These are phyloP conservation scores for Clathrospora elynae DNA, from an alignment of 2,329 filamentous ascomycete species.

Conservation along the genomic window DNA sequence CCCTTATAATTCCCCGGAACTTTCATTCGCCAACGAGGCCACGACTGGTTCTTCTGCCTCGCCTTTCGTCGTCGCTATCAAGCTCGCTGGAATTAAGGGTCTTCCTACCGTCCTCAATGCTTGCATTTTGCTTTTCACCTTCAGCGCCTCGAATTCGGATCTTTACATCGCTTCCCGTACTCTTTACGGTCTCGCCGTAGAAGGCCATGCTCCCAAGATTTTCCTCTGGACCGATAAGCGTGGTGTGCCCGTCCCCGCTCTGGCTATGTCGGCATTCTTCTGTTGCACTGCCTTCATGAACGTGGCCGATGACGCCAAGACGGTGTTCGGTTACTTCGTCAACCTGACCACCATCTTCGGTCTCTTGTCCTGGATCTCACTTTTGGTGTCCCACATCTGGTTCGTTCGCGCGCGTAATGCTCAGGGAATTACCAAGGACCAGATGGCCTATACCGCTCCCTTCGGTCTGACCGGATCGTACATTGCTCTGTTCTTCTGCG, in stretches of 20 bases:
- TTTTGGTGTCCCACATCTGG: constrained; percentile 56
- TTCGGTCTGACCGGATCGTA: constrained; percentile 73
- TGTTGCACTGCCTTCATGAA: constrained; percentile 69
- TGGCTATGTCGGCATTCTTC: constrained; percentile 65
- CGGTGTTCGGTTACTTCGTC: constrained; percentile 56
- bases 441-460: constrained; percentile 66
- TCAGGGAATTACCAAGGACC: constrained; percentile 52
- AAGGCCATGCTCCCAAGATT: constrained; percentile 73
- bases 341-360: constrained; percentile 52
- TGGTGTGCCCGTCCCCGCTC: constrained; percentile 71
- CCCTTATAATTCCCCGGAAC: constrained; percentile 67
- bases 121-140: constrained; percentile 76
- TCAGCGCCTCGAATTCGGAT: constrained; percentile 78
- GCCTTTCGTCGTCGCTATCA: constrained; percentile 77
- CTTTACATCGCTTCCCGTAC: constrained; percentile 75
- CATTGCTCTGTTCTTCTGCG: constrained; percentile 70
- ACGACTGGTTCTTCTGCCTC: constrained; percentile 61
- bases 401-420: constrained; percentile 54
- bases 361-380: constrained; percentile 56
- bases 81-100: constrained; percentile 64
- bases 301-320: constrained; percentile 48
- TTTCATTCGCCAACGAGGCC: constrained; percentile 63
- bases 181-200: constrained; percentile 72
- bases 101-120: constrained; percentile 73
- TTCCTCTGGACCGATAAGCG: constrained; percentile 72